Base-by-base conservation (phyloP, 2,329 filamentous ascomycete genomes). In the Diatrype stigma region DNA sequence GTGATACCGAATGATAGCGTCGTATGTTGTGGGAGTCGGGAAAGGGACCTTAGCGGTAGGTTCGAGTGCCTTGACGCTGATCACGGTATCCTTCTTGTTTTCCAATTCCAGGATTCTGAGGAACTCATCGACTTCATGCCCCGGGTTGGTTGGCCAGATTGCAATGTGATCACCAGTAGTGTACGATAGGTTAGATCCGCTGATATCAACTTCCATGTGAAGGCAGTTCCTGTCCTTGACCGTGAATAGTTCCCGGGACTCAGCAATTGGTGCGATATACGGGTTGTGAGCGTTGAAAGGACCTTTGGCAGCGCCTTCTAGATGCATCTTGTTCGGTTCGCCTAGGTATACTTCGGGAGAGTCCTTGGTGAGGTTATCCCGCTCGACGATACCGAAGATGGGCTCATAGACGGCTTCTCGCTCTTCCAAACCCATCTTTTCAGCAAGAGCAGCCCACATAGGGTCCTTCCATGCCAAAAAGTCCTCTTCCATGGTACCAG, bases 401-500 rank as follows among this genome's bases (percentile, higher is more conserved):
- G 94, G 90, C 70, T 99, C 95, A 70, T 97, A 99, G 53, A 96
- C 85, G 55, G 92, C 90, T 69, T 99, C 95, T 53, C 94, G 91
- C 74, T 99, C 94, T 72, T 97, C 89, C 50, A 99, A 76, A 49
- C 83, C 83, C 87, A 99, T 90, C 66, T 89, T 85, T 58, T 89
- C 82, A 22, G 87, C 79, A 48, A 99, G 78, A 53, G 88, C 89
- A 63, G 81, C 77, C 94, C 95, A 99, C 94, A 99, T 99, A 55
- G 92, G 92, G 65, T 99, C 94, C 76, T 99, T 99, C 94, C 94
- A 99, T 59, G 93, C 90, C 63, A 99, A 75, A 71, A 97, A 99
- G 66, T 99, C 95, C 74, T 99, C 95, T 74, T 99, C 94, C 95
- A 99, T 99, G 51, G 94, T 99, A 55, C 95, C 94, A 58, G 94